Evolutionary conservation across 495 filamentous ascomycete genomes (phyloP), one percentile per base, ranked within the genome.

Genomic region (Penicillium robsamsonii): DNA sequence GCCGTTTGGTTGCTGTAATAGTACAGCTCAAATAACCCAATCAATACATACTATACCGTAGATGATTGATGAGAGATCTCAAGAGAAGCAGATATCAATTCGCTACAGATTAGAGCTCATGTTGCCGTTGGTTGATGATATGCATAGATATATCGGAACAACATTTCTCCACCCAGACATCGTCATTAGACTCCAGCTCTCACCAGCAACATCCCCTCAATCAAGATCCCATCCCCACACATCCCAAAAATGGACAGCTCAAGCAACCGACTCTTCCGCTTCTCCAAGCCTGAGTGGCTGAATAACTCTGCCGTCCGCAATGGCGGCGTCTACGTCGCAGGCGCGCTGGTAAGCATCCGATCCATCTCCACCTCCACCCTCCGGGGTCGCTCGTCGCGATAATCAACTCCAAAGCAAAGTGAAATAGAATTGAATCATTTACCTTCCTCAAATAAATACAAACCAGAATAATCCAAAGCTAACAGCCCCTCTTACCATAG

Each of bases 241-340:
- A 50, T 45, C 54, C 53, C 40, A 29, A 54, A 43, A 40, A 77
- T 77, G 74, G 74, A 68, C 79, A 85, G 68, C 79, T 72, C 74
- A 25, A 70, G 63, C 59, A 78, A 88, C 65, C 84, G 86, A 29
- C 84, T 92, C 66, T 92, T 84, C 75, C 88, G 88, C 69, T 91
- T 89, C 70, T 74, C 83, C 62, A 88, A 83, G 80, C 89, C 89
- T 11, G 85, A 90, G 75, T 97, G 92, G 92, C 76, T 97, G 44
- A 96, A 94, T 70, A 94, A 86, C 77, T 82, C 87, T 31, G 86
- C 86, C 70, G 85, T 87, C 60, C 84, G 92, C 56, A 94, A 83
- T 65, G 82, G 83, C 60, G 90, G 92, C 66, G 90, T 97, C 68
- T 96, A 96, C 76, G 66, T 79, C 33, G 87, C 92, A 49, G 92